These are phyloP conservation scores for Erysimum pusillum DNA, from an alignment of 441 rosid species.

Conservation along the genomic window DNA sequence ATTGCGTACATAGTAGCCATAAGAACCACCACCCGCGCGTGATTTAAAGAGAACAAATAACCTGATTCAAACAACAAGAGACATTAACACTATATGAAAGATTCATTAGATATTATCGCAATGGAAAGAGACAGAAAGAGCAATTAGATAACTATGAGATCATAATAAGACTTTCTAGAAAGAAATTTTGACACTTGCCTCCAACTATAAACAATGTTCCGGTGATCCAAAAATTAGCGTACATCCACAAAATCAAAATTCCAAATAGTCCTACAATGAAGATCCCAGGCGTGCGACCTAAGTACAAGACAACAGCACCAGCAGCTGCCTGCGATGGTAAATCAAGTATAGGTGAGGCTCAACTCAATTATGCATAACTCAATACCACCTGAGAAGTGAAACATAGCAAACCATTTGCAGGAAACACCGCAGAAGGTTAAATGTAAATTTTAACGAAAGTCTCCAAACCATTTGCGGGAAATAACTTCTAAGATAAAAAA, in stretches of 20 bases:
- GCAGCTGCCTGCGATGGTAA: conserved; percentile 85
- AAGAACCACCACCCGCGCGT: conserved; percentile 91
- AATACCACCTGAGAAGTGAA: neutral
- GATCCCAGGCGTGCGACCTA: conserved; percentile 98
- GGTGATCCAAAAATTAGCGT: conserved; percentile 98
- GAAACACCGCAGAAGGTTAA: neutral
- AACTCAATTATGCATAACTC: conserved; percentile 4
- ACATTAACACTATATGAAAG: conserved; percentile 16
- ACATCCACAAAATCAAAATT: conserved; percentile 95
- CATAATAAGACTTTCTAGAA: conserved; percentile 6
- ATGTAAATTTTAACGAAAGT: neutral
- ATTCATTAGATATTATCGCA: neutral
- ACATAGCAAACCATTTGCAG: neutral
- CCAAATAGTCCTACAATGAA: conserved; percentile 90
- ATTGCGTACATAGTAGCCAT: conserved; percentile 74
- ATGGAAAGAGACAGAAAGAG: neutral
- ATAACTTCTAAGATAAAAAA: conserved; percentile 5
- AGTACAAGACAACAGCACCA: conserved; percentile 80
- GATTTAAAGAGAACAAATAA: conserved; percentile 90
- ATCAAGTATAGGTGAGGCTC: conserved; percentile 10
- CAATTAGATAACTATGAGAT: conserved; percentile 3
- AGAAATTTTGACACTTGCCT: conserved; percentile 61
- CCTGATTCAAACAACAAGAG: conserved; percentile 60
- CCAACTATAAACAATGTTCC: conserved; percentile 94
- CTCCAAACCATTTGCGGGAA: neutral